Evolutionary conservation across 768 basidiomycete species (phyloP), one percentile per base, ranked within the genome.

Genomic region (Clavulina sp.): DNA sequence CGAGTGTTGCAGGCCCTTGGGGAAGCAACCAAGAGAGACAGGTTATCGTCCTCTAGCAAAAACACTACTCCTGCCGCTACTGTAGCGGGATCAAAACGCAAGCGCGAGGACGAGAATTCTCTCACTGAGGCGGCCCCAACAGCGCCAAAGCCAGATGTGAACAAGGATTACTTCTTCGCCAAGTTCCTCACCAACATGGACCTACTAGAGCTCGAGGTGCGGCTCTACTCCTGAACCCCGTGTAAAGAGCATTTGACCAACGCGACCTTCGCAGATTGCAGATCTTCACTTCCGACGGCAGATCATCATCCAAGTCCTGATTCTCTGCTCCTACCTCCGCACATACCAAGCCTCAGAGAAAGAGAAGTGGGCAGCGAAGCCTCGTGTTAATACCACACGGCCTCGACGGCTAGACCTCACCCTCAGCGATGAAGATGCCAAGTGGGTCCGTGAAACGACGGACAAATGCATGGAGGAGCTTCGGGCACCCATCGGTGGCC

Each of bases 261-360:
- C 19, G 36, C 4, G 19, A 24, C 57, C 53, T 18, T 46, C 30
- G 4, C 60, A 91, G 88, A 76, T 92, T 49, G 82, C 87, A 21
- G 89, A 92, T 60, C 84, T 84, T 0, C 77, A 84, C 59, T 95
- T 95, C 70, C 82, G 89, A n/a, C 78, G 87, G 16, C 91, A 93
- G 65, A 78, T 91, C 64, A 71, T 93, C 19, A 80, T 92, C 61
- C 89, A 95, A 53, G 52, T 61, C 34, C 57, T 62, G 24, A 63
- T 66, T 52, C 58, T 65, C 23, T 55, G 60, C 29, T 59, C 61
- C 30, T 60, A 62, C 56, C 47, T 57, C 18, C 31, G 49, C 4
- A 34, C 40, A 19, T 57, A 53, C 46, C 55, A 50, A 9, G 36
- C 36, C n/a, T 41, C 49, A 28, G 51, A 52, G 31, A 56, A 53